These are phyloP conservation scores for Vitis cinerea DNA, from an alignment of 164 flowering plant genomes.

Conservation along the genomic window DNA sequence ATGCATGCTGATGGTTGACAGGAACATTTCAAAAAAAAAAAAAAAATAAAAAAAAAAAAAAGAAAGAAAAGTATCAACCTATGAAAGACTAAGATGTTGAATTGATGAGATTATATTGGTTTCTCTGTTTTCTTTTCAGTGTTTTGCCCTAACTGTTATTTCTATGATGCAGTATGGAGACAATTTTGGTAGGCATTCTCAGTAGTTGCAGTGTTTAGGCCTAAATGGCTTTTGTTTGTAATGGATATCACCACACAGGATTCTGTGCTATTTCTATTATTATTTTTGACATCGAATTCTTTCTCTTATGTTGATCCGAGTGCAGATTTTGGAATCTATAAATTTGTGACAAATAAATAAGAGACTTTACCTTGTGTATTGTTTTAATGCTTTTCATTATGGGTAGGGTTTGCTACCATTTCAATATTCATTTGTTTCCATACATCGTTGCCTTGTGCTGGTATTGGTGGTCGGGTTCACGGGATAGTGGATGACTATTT, in stretches of 20 bases:
- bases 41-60: not conserved
- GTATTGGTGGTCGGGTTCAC: too few species aligned
- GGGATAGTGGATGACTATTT: too few species aligned
- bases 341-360: not conserved
- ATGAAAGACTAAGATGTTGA: not conserved
- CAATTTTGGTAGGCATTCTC: constrained; percentile 23
- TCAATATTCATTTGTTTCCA: not conserved
- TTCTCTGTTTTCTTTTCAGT: not conserved
- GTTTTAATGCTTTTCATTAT: not conserved
- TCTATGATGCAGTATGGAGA: constrained; percentile 7
- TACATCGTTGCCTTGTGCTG: too few species aligned
- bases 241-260: not conserved
- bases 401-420: not conserved
- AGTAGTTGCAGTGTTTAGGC: not conserved
- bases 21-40: not conserved
- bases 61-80: not conserved
- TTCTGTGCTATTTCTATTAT: not conserved
- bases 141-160: not conserved
- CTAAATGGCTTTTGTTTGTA: constrained; percentile 8
- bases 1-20: not conserved
- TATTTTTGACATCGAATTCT: not conserved
- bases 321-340: not conserved
- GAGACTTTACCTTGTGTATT: not conserved
- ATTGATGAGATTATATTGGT: not conserved
- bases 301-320: not conserved